Conservation (phyloP, 2,329 filamentous ascomycete genomes). For the Cercospora sp. region DNA sequence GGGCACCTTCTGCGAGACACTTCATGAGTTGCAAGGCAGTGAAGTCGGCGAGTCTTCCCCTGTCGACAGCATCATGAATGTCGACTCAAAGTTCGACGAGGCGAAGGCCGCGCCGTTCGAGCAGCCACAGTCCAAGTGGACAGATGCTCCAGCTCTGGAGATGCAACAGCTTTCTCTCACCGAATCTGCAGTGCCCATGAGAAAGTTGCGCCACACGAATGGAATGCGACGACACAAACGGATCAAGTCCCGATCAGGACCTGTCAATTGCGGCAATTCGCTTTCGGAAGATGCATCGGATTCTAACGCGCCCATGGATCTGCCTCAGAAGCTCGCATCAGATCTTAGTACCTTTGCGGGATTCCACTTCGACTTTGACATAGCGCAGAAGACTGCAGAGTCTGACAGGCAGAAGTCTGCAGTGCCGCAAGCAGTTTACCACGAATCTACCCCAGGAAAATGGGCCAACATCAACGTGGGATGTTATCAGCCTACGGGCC, state of each 20-base stretch:
- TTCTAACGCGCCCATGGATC: not conserved
- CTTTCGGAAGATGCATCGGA: not conserved
- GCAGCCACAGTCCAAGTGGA: not conserved
- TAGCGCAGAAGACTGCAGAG: not conserved
- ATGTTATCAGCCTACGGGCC: constrained; percentile 17
- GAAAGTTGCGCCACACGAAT: constrained; percentile 6
- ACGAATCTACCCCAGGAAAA: not conserved
- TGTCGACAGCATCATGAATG: constrained; percentile 2
- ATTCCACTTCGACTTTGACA: constrained; percentile 20
- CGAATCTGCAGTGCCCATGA: not conserved
- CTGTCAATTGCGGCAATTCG: not conserved
- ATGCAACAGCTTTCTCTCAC: constrained; percentile 20
- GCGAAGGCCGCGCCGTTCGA: not conserved
- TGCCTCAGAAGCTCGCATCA: constrained; percentile 4
- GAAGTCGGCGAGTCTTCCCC: constrained; percentile 24
- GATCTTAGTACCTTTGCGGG: constrained; percentile 2
- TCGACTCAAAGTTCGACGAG: not conserved
- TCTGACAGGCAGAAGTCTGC: not conserved
- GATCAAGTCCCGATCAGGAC: not conserved
- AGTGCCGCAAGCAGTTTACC: not conserved
- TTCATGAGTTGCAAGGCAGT: constrained; percentile 44
- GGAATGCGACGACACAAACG: constrained; percentile 1
- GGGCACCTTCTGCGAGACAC: constrained; percentile 40
- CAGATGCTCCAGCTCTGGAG: constrained; percentile 19
- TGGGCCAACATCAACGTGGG: constrained; percentile 9